Evolutionary conservation across 2,329 filamentous ascomycete species (phyloP), one percentile per base, ranked within the genome.

Genomic region (Ceratocystis ficicola): DNA sequence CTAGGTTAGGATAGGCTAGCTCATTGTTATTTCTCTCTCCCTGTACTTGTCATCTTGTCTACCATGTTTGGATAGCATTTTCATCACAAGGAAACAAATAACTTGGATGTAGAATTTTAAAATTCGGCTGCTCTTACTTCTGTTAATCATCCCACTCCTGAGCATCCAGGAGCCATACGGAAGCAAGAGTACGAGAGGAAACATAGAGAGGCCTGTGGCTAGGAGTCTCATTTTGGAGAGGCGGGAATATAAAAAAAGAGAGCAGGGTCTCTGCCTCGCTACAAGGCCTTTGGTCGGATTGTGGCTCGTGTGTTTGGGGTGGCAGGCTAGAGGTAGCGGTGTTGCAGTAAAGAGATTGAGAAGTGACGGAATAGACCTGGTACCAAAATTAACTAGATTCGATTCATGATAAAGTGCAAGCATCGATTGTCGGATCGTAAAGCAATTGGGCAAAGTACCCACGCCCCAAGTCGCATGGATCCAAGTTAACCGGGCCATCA

Each of bases 361-460:
- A 12, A 28, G 48, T 50, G 48, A 52, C 20, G 22, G 25, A 25
- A 15, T 25, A 25, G 48, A 15, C 12, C 32, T 59, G 30, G 55
- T 8, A 36, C 55, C 32, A 30, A 30, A 41, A 4, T 41, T 15
- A 15, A 41, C 36, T 41, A 5, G 12, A 15, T 41, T 41, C 32
- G 17, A 59, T 59, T n/a, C 55, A 59, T 59, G 55, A 59, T 32
- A 28, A n/a, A 17, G 52, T 57, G 52, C 52, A 57, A 6, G 52
- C 7, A 57, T 57, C 32, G 52, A 41, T 41, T 57, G 25, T 28
- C 25, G 52, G 4, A 57, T 12, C 17, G 25, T 17, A 28, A 30
- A 15, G 30, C 25, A 10, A 7, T 10, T 50, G 46, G n/a, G 3
- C 7, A 48, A 48, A 36, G 32, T 36, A 36, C 32, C 36, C 36